phyloP scores from a whole-genome alignment of 2,329 filamentous ascomycete species.

The Cladosporium sp. region DNA sequence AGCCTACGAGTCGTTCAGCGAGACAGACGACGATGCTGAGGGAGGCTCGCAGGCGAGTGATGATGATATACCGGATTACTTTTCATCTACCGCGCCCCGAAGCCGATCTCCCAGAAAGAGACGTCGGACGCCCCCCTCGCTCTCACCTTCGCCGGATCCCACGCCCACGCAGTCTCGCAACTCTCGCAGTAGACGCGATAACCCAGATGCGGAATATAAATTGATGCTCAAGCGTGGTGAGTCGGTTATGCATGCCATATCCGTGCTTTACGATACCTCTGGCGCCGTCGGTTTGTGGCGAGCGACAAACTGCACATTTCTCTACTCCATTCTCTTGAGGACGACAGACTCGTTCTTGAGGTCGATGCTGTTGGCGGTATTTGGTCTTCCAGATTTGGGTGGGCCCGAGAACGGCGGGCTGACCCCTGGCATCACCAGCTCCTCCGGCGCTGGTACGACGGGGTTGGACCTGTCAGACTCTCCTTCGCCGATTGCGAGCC shows the following conservation, averaged over 20 bases:
- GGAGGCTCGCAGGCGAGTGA: conserved; percentile 15
- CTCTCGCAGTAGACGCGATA: conserved; percentile 17
- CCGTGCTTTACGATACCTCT: conserved; percentile 82
- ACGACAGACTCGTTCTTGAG: conserved; percentile 88
- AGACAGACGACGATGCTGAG: conserved; percentile 18
- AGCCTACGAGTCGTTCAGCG: conserved; percentile 12
- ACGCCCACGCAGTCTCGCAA: conserved; percentile 23
- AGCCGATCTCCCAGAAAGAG: conserved; percentile 41
- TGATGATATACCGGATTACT: conserved; percentile 68
- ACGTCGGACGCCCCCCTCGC: conserved; percentile 23
- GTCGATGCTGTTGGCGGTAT: conserved; percentile 79
- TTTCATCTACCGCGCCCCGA: conserved; percentile 62
- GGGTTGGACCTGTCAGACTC: conserved; percentile 75
- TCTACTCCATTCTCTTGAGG: conserved; percentile 80
- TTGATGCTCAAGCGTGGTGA: conserved; percentile 68
- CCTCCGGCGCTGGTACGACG: conserved; percentile 30
- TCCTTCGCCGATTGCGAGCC: conserved; percentile 72
- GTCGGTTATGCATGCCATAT: conserved; percentile 78
- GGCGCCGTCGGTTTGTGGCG: conserved; percentile 94
- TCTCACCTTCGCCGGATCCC: conserved; percentile 21
- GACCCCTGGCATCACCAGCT: conserved; percentile 46
- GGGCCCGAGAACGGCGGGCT: conserved; percentile 67
- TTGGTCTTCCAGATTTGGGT: conserved; percentile 82
- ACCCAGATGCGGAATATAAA: conserved; percentile 41
- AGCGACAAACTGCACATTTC: conserved; percentile 81